Conservation (phyloP, 768 basidiomycete genomes). For the Lactarius pseudohatsudake region DNA sequence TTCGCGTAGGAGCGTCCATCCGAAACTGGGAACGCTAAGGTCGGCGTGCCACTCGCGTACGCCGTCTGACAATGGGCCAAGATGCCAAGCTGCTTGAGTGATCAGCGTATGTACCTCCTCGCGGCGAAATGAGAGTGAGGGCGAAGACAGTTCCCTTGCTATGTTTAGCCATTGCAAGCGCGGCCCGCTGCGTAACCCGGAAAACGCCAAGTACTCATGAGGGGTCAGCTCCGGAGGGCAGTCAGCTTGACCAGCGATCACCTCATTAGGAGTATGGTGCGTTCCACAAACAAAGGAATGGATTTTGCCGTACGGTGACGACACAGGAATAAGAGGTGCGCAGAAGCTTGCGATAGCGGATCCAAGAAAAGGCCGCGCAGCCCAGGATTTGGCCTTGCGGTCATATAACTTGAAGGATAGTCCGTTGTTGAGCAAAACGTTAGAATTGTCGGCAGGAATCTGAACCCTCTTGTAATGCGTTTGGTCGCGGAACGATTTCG, state of each 20-base stretch:
- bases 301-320: not conserved
- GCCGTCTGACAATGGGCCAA: conserved; percentile 34
- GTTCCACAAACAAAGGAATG: not conserved
- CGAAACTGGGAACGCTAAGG: conserved; percentile 36
- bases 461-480: not conserved
- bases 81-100: conserved; percentile 46
- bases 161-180: conserved; percentile 40
- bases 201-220: conserved; percentile 49
- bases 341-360: not conserved
- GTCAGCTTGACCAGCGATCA: conserved; percentile 41
- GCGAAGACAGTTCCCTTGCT: conserved; percentile 39
- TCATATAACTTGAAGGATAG: not conserved
- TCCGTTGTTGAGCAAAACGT: not conserved
- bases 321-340: not conserved
- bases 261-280: conserved; percentile 39
- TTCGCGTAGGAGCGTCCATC: conserved; percentile 38
- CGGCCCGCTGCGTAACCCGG: conserved; percentile 45
- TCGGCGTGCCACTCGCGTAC: conserved; percentile 43
- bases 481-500: conserved; percentile 1
- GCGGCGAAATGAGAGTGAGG: conserved; percentile 40
- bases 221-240: conserved; percentile 42
- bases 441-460: not conserved
- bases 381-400: not conserved
- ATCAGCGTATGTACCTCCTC: conserved; percentile 44
- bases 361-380: not conserved